Percentiles rank a stretch among this genome's conserved stretches.
Evolutionary conservation across 1,284 basidiomycete genomes (phyloP).

Genomic region (Ceratobasidium sp.): DNA sequence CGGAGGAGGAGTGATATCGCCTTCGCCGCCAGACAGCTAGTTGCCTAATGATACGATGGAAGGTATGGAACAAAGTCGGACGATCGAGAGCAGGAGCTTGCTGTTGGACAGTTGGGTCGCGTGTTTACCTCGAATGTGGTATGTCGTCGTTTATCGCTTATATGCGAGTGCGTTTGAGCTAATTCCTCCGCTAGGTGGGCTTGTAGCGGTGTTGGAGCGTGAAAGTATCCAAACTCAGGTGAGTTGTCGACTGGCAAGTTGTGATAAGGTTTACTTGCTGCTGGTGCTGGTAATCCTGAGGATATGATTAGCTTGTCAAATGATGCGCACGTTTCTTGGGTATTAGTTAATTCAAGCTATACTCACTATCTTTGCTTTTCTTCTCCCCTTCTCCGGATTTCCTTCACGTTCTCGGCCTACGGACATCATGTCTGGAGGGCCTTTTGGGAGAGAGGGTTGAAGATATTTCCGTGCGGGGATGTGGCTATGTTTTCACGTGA

Average conservation of each 20-base stretch:
- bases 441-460: no score
- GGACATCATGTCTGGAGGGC: no score
- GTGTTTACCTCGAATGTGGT: conserved; percentile 97
- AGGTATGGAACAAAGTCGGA: conserved; percentile 75
- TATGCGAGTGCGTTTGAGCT: not conserved
- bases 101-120: conserved; percentile 95
- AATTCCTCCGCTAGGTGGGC: conserved; percentile 24
- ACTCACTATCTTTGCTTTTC: no score
- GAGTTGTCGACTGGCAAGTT: conserved; percentile 81
- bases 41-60: conserved; percentile 66
- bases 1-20: conserved; percentile 57
- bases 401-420: conserved; percentile 12
- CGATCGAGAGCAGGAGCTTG: conserved; percentile 99
- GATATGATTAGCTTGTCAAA: conserved; percentile 95
- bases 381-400: no score
- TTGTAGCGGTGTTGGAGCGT: conserved; percentile 89
- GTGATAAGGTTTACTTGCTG: conserved; percentile 88
- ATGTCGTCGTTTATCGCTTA: conserved; percentile 60
- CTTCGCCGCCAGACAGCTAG: conserved; percentile 53
- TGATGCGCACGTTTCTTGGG: conserved; percentile 95
- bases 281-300: conserved; percentile 95
- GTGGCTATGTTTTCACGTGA: no score
- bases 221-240: no score
- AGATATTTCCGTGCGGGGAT: no score
- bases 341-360: no score